phyloP scores from a whole-genome alignment of 2,329 filamentous ascomycete genomes.

The Phaeoacremonium minimum region DNA sequence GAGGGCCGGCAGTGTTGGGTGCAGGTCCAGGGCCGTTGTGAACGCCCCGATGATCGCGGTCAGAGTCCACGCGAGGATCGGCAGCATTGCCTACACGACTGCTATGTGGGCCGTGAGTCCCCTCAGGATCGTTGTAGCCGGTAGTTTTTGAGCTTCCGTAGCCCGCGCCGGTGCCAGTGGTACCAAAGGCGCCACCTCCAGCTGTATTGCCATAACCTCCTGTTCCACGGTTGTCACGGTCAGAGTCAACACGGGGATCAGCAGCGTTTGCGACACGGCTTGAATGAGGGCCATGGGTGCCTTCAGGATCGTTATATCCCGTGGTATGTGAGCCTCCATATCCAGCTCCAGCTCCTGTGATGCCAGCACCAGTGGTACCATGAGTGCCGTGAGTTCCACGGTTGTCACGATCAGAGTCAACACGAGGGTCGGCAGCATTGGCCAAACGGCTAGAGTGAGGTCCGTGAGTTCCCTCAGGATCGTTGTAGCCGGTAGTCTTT shows the following conservation, averaged over 20 bases:
- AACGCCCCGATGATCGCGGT: conserved; percentile 22
- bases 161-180: conserved; percentile 13
- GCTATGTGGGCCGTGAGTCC: conserved; percentile 24
- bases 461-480: conserved; percentile 27
- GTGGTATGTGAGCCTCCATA: conserved; percentile 10
- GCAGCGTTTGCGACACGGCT: conserved; percentile 39
- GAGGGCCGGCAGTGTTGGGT: conserved; percentile 43
- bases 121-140: conserved; percentile 22
- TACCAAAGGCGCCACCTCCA: conserved; percentile 11
- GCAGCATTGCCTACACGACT: conserved; percentile 28
- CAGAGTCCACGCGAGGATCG: conserved; percentile 31
- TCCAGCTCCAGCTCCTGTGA: conserved; percentile 10
- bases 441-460: conserved; percentile 34
- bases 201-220: conserved; percentile 19
- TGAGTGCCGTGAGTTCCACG: conserved; percentile 20
- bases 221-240: conserved; percentile 33
- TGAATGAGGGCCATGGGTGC: conserved; percentile 34
- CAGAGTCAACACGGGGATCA: conserved; percentile 48
- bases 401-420: conserved; percentile 45
- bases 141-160: conserved; percentile 14
- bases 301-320: conserved; percentile 22
- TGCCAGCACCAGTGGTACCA: conserved; percentile 17
- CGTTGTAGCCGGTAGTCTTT: conserved; percentile 17
- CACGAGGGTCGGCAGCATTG: conserved; percentile 47
- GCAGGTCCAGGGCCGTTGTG: conserved; percentile 26